These are phyloP conservation scores for Gonium pectorale DNA, from an alignment of 139 green algal genomes.

Conservation along the genomic window DNA sequence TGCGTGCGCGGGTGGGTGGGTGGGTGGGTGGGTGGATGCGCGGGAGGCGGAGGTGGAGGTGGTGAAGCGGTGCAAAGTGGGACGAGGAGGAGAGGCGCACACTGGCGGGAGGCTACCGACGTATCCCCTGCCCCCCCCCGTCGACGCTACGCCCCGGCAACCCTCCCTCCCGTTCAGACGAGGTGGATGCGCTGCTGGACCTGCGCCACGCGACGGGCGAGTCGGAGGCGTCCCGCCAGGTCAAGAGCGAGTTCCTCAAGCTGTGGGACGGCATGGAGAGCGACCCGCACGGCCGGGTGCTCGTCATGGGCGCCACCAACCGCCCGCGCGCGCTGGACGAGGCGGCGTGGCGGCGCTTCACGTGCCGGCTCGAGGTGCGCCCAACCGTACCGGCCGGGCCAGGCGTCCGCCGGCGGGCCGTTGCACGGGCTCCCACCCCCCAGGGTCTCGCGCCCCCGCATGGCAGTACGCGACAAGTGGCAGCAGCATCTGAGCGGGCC, in stretches of 20 bases:
- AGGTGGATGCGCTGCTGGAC: slow-evolving; percentile 9
- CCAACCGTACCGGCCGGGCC: too few relatives aligned
- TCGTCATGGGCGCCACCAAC: slow-evolving; percentile 88
- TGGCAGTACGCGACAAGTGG: neutral
- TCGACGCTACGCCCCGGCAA: too few relatives aligned
- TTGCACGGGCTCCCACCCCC: too few relatives aligned
- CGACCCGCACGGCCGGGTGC: slow-evolving; percentile 60
- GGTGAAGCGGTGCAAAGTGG: neutral
- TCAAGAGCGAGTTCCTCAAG: slow-evolving; percentile 23
- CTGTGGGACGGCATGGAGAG: slow-evolving; percentile 21
- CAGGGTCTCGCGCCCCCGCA: too few relatives aligned
- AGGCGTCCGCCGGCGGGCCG: too few relatives aligned
- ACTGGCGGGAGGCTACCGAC: neutral
- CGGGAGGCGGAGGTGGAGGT: neutral
- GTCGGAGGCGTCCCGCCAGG: neutral
- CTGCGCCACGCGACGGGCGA: neutral
- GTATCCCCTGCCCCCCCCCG: neutral
- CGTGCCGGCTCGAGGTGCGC: neutral
- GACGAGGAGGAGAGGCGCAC: neutral
- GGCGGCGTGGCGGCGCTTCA: slow-evolving; percentile 78
- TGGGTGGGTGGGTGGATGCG: neutral
- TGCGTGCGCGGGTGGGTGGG: neutral
- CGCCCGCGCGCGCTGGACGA: slow-evolving; percentile 75
- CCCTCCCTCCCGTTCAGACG: neutral
- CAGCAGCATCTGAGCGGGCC: neutral